Percentiles rank a stretch among this genome's conserved stretches.
These are phyloP conservation scores for Skeletonema grethae DNA, from an alignment of 108 stramenopile species.

Conservation along the genomic window DNA sequence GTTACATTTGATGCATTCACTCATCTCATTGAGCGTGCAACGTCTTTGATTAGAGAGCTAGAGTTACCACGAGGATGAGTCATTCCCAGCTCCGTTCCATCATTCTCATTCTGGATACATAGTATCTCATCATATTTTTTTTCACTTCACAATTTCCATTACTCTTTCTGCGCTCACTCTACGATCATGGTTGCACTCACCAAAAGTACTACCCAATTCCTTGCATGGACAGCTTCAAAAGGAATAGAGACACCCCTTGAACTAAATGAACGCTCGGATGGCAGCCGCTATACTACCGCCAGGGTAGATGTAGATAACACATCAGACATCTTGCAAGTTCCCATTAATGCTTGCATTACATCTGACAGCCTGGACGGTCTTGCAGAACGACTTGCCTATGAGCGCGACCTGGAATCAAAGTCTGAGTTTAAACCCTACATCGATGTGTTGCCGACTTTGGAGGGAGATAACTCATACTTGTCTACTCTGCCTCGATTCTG, in stretches of 20 bases:
- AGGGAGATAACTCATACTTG: constrained; percentile 25
- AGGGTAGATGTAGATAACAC: constrained; percentile 20
- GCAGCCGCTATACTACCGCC: constrained; percentile 51
- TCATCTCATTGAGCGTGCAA: too few species aligned
- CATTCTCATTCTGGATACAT: too few species aligned
- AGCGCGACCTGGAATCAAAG: constrained; percentile 50
- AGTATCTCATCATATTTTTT: too few species aligned
- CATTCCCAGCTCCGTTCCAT: too few species aligned
- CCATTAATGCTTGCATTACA: constrained; percentile 64
- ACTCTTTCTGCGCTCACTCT: neutral
- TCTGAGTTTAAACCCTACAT: constrained; percentile 65
- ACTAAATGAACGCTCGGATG: constrained; percentile 35
- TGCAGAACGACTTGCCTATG: constrained; percentile 63
- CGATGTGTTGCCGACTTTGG: constrained; percentile 54
- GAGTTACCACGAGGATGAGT: too few species aligned
- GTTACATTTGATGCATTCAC: too few species aligned
- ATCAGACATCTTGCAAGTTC: constrained; percentile 49
- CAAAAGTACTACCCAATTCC: constrained; percentile 46
- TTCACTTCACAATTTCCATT: too few species aligned
- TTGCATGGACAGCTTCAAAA: constrained; percentile 64
- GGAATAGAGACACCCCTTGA: constrained; percentile 65
- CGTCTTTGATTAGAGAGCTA: too few species aligned
- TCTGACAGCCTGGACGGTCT: constrained; percentile 56
- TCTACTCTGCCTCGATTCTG: constrained; percentile 76
- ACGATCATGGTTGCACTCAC: constrained; percentile 36